A percentile compares a stretch with the other conserved stretches of the same genome.
Evolutionary conservation across 495 filamentous ascomycete species (phyloP).

Genomic region (Hypomontagnella submonticulosa): DNA sequence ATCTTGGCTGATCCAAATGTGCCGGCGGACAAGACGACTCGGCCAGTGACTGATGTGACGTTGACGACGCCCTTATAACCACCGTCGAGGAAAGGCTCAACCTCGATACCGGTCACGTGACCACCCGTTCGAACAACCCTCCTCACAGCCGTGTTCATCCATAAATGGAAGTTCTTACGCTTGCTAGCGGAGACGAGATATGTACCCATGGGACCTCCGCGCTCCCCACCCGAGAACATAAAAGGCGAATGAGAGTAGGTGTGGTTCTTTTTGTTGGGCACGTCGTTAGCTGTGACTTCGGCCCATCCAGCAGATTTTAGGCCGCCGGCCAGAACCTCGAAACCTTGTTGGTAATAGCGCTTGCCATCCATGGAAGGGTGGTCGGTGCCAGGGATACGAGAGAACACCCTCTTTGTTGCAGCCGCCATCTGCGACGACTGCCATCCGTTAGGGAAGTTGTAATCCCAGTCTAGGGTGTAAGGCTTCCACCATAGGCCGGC

Average conservation of each 20-base stretch:
- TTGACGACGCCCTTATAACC: slow-evolving; percentile 69
- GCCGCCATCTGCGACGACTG: slow-evolving; percentile 69
- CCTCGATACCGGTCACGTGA: slow-evolving; percentile 73
- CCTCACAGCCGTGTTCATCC: slow-evolving; percentile 71
- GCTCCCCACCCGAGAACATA: slow-evolving; percentile 73
- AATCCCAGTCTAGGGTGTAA: slow-evolving; percentile 71
- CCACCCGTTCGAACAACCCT: slow-evolving; percentile 71
- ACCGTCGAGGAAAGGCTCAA: slow-evolving; percentile 65
- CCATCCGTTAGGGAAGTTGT: slow-evolving; percentile 79
- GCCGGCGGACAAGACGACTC: slow-evolving; percentile 75
- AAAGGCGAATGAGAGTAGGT: slow-evolving; percentile 73
- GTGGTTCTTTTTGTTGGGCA: slow-evolving; percentile 72
- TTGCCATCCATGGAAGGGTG: slow-evolving; percentile 74
- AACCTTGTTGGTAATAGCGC: slow-evolving; percentile 74
- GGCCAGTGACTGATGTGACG: slow-evolving; percentile 67
- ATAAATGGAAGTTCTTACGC: slow-evolving; percentile 73
- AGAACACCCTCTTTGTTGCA: slow-evolving; percentile 70
- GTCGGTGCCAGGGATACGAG: slow-evolving; percentile 75
- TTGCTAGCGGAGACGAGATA: slow-evolving; percentile 73
- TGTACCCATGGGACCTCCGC: slow-evolving; percentile 77
- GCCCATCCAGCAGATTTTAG: slow-evolving; percentile 69
- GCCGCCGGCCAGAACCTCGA: slow-evolving; percentile 66
- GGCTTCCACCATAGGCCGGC: slow-evolving; percentile 68
- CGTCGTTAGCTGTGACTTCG: slow-evolving; percentile 67
- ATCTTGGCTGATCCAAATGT: slow-evolving; percentile 71